phyloP scores from a whole-genome alignment of 164 flowering plant genomes.

The Dillenia suffruticosa region DNA sequence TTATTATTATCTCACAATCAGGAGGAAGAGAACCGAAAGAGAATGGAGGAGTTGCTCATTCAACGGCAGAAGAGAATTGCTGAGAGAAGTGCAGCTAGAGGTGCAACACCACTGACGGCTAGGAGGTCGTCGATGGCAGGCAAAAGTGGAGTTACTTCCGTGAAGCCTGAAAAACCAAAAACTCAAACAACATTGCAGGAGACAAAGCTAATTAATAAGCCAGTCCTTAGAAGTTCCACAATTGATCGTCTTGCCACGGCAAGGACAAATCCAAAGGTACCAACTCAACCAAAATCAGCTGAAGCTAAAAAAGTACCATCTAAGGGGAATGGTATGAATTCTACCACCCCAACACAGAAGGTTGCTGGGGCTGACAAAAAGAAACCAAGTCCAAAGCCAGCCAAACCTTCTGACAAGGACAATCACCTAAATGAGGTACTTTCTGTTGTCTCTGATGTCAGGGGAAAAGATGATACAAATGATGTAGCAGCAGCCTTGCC shows the following conservation, averaged over 20 bases:
- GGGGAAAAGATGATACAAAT: slow-evolving; percentile 12
- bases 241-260: slow-evolving; percentile 63
- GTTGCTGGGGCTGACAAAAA: slow-evolving; percentile 21
- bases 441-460: slow-evolving; percentile 12
- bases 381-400: slow-evolving; percentile 25
- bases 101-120: slow-evolving; percentile 23
- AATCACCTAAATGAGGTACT: slow-evolving; percentile 5
- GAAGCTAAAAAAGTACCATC: slow-evolving; percentile 27
- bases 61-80: slow-evolving; percentile 88
- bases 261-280: slow-evolving; percentile 22
- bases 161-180: slow-evolving; percentile 32
- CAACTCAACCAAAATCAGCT: slow-evolving; percentile 26
- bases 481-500: slow-evolving; percentile 4
- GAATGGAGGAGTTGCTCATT: slow-evolving; percentile 56
- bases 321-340: slow-evolving; percentile 30
- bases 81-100: slow-evolving; percentile 64
- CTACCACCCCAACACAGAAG: slow-evolving; percentile 21
- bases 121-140: slow-evolving; percentile 24
- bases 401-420: slow-evolving; percentile 15
- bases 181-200: slow-evolving; percentile 25
- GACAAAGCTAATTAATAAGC: slow-evolving; percentile 29
- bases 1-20: slow-evolving; percentile 16
- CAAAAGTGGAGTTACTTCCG: slow-evolving; percentile 18
- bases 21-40: slow-evolving; percentile 82
- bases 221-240: slow-evolving; percentile 53